phyloP scores from a whole-genome alignment of 768 basidiomycete genomes.

The Trametes cingulata region DNA sequence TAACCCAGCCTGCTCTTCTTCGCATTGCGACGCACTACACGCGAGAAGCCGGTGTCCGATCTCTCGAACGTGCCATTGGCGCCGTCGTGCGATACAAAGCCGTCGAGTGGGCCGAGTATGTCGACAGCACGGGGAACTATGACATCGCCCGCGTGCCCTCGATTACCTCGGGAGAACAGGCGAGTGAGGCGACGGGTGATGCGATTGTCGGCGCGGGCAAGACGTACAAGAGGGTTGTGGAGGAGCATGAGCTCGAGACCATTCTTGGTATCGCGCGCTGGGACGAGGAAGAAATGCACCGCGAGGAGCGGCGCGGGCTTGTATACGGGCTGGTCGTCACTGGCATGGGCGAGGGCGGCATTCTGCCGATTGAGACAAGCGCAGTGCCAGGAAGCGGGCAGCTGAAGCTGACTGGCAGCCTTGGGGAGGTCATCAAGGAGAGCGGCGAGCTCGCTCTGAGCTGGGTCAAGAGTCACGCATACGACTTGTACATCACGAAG shows the following conservation, averaged over 20 bases:
- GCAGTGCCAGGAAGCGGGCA: conserved; percentile 73
- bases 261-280: conserved; percentile 81
- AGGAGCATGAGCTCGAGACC: conserved; percentile 72
- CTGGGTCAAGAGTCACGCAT: conserved; percentile 89
- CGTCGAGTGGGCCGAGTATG: conserved; percentile 82
- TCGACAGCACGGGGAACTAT: conserved; percentile 38
- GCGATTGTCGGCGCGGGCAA: conserved; percentile 24
- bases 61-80: conserved; percentile 83
- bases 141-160: conserved; percentile 7
- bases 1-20: conserved; percentile 71
- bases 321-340: conserved; percentile 89
- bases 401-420: conserved; percentile 77
- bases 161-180: background rate
- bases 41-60: conserved; percentile 90
- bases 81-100: conserved; percentile 90
- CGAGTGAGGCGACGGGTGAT: conserved; percentile 9
- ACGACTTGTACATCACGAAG: conserved; percentile 75
- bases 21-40: conserved; percentile 81
- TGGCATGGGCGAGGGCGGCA: conserved; percentile 83
- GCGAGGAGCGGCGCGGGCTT: conserved; percentile 72
- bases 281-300: conserved; percentile 78
- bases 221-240: conserved; percentile 61
- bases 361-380: conserved; percentile 83
- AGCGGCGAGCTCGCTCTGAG: conserved; percentile 87
- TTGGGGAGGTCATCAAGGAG: conserved; percentile 93